These are phyloP conservation scores for Penicillium robsamsonii DNA, from an alignment of 495 filamentous ascomycete genomes.

Conservation along the genomic window DNA sequence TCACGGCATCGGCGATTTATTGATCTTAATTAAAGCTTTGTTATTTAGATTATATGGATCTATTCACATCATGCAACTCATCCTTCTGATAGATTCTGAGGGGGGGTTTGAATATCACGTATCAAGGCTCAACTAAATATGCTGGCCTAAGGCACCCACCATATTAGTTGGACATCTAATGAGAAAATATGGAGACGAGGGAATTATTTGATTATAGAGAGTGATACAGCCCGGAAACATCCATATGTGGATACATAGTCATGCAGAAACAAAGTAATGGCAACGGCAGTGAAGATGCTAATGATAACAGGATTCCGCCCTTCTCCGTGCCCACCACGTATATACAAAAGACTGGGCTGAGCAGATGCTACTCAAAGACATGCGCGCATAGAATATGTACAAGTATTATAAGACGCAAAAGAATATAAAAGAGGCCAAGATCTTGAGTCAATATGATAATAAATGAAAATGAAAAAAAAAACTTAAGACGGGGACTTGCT, in stretches of 20 bases:
- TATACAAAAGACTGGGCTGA: slow-evolving; percentile 6
- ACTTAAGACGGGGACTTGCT: slow-evolving; percentile 11
- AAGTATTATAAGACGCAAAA: neutral
- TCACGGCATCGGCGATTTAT: neutral
- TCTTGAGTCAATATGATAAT: neutral
- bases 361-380: neutral
- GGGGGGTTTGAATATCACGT: too few relatives aligned
- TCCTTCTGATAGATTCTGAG: too few relatives aligned
- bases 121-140: neutral
- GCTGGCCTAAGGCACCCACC: neutral
- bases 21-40: neutral
- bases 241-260: neutral
- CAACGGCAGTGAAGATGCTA: slow-evolving; percentile 2
- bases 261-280: neutral
- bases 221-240: neutral
- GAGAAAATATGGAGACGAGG: neutral
- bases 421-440: neutral
- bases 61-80: too few relatives aligned
- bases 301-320: slow-evolving; percentile 1
- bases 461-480: slow-evolving; percentile 5
- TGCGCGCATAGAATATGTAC: slow-evolving; percentile 6
- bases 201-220: neutral
- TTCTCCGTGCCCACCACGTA: slow-evolving; percentile 1
- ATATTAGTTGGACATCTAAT: neutral
- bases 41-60: too few relatives aligned